Conservation (phyloP, 768 basidiomycete genomes). For the Calocera viscosa region DNA sequence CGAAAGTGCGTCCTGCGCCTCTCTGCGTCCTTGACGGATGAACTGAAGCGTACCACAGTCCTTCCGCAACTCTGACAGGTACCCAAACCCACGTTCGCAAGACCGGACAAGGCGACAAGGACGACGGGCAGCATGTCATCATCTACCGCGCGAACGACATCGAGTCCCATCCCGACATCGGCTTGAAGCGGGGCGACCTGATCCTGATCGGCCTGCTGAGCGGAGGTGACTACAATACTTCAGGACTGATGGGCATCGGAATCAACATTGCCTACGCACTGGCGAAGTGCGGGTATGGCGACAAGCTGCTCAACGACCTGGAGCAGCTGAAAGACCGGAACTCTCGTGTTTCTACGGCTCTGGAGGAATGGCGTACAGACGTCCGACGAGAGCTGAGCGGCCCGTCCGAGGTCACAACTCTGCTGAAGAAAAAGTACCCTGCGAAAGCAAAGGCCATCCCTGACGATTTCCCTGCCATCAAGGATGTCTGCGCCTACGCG, state of each 20-base stretch:
- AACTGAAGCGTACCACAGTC: slow-evolving; percentile 31
- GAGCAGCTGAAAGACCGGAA: slow-evolving; percentile 32
- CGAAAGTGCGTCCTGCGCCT: slow-evolving; percentile 47
- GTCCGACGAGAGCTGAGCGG: slow-evolving; percentile 54
- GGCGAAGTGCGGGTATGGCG: slow-evolving; percentile 69
- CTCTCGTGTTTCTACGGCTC: slow-evolving; percentile 37
- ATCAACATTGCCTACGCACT: slow-evolving; percentile 60
- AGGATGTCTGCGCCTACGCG: slow-evolving; percentile 64
- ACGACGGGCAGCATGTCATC: slow-evolving; percentile 57
- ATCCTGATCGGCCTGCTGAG: slow-evolving; percentile 73
- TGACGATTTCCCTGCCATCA: slow-evolving; percentile 55
- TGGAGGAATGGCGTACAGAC: slow-evolving; percentile 50
- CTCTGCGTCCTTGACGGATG: slow-evolving; percentile 14
- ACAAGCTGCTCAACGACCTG: slow-evolving; percentile 51
- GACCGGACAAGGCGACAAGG: slow-evolving; percentile 48
- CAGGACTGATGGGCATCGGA: slow-evolving; percentile 47
- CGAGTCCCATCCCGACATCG: slow-evolving; percentile 35
- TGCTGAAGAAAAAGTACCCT: slow-evolving; percentile 50
- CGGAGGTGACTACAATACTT: slow-evolving; percentile 67
- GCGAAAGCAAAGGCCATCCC: slow-evolving; percentile 53
- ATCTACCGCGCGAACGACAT: slow-evolving; percentile 33
- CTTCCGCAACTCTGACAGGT: slow-evolving; percentile 59
- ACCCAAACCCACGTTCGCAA: slow-evolving; percentile 51
- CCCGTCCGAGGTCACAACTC: slow-evolving; percentile 40
- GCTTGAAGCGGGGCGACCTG: slow-evolving; percentile 51